These are phyloP conservation scores for Penicillium argentinense DNA, from an alignment of 495 filamentous ascomycete genomes.

Conservation along the genomic window DNA sequence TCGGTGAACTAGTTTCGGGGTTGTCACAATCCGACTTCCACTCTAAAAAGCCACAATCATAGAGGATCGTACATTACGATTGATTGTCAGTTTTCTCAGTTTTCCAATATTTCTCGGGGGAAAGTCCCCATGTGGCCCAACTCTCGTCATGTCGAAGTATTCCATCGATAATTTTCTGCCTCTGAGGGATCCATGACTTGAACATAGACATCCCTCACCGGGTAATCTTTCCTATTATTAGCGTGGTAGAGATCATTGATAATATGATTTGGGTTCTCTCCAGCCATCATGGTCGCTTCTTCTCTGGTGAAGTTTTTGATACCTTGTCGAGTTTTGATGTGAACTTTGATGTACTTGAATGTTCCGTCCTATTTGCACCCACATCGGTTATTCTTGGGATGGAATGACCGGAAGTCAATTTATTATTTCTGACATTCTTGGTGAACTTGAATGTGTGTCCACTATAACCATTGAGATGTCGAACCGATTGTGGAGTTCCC, in stretches of 20 bases:
- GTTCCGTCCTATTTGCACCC: conserved; percentile 55
- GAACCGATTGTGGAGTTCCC: conserved; percentile 61
- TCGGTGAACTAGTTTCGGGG: conserved; percentile 50
- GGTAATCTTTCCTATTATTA: conserved; percentile 36
- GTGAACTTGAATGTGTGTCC: conserved; percentile 68
- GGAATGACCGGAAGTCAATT: no score
- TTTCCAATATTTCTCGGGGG: conserved; percentile 37
- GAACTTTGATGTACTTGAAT: conserved; percentile 63
- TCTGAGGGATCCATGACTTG: conserved; percentile 47
- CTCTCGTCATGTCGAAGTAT: conserved; percentile 47
- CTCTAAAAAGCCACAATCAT: neutral
- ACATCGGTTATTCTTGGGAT: no score
- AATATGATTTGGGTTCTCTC: conserved; percentile 43
- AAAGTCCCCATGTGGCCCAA: conserved; percentile 37
- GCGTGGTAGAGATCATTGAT: conserved; percentile 37
- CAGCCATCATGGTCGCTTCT: conserved; percentile 57
- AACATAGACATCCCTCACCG: conserved; percentile 46
- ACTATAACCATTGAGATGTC: conserved; percentile 64
- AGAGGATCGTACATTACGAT: conserved; percentile 28
- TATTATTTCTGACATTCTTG: conserved; percentile 52
- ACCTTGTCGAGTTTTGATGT: conserved; percentile 66
- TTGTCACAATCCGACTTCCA: conserved; percentile 20
- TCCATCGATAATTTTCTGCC: conserved; percentile 30
- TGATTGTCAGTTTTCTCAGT: conserved; percentile 34
- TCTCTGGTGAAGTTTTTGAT: conserved; percentile 55